Percentiles rank a stretch among this genome's conserved stretches.
These are phyloP conservation scores for Aspergillus saccharolyticus DNA, from an alignment of 495 filamentous ascomycete species.

Conservation along the genomic window DNA sequence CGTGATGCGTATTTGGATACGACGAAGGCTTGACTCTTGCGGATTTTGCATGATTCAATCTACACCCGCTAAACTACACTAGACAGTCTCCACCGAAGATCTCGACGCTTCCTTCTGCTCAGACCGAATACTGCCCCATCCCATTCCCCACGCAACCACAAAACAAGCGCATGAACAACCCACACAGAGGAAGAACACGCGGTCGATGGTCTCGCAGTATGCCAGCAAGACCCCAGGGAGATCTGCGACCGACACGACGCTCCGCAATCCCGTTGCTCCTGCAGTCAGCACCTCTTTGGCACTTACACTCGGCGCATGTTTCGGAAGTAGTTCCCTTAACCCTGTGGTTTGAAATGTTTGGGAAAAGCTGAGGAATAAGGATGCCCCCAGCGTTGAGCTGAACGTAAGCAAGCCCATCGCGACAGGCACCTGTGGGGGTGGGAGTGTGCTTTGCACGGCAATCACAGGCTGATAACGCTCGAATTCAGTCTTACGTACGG, in stretches of 20 bases:
- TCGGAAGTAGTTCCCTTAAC: slow-evolving; percentile 51
- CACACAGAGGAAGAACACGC: slow-evolving; percentile 62
- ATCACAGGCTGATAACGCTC: slow-evolving; percentile 33
- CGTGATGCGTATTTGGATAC: not conserved
- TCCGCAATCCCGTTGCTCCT: slow-evolving; percentile 63
- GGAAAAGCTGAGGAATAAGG: slow-evolving; percentile 67
- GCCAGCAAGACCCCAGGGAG: slow-evolving; percentile 58
- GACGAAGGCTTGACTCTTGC: not conserved
- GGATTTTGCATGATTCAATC: too few species aligned
- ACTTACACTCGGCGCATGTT: slow-evolving; percentile 48
- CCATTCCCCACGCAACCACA: slow-evolving; percentile 7
- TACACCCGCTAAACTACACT: not conserved
- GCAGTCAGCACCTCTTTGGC: slow-evolving; percentile 46
- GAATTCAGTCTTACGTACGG: not conserved
- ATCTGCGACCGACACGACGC: slow-evolving; percentile 34
- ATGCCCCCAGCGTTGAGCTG: slow-evolving; percentile 62
- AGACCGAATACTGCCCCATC: slow-evolving; percentile 6
- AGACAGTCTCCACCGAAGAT: not conserved
- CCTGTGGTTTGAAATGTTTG: slow-evolving; percentile 73
- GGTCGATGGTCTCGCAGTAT: slow-evolving; percentile 64
- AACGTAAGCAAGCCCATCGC: slow-evolving; percentile 65
- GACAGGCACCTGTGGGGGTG: slow-evolving; percentile 56
- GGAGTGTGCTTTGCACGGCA: slow-evolving; percentile 60
- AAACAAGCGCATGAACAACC: slow-evolving; percentile 38
- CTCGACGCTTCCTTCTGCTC: not conserved